Evolutionary conservation across 2,329 filamentous ascomycete species (phyloP).

Genomic region (Colletotrichum phormii): DNA sequence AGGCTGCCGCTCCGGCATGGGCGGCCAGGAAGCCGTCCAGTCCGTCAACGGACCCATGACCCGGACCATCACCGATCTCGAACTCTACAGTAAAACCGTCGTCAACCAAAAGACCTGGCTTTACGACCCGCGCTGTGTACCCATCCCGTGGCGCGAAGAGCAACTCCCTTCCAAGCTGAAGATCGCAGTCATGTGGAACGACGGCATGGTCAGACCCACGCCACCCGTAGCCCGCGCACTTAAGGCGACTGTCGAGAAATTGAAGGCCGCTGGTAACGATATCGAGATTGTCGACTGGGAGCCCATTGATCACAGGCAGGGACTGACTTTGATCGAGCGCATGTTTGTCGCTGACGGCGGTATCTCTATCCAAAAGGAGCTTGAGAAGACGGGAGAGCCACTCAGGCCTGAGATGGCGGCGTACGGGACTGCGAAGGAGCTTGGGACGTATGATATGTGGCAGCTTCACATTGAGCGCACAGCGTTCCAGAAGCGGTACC

Average conservation of each 20-base stretch:
- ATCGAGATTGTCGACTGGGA: slow-evolving; percentile 65
- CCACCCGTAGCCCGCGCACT: slow-evolving; percentile 73
- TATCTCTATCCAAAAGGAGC: slow-evolving; percentile 50
- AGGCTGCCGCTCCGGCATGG: slow-evolving; percentile 65
- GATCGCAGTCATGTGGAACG: slow-evolving; percentile 73
- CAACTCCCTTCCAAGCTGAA: slow-evolving; percentile 55
- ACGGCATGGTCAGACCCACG: slow-evolving; percentile 73
- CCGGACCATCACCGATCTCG: slow-evolving; percentile 65
- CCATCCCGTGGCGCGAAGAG: slow-evolving; percentile 64
- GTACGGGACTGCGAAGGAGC: slow-evolving; percentile 48
- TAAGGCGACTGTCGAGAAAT: slow-evolving; percentile 51
- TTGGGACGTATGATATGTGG: slow-evolving; percentile 60
- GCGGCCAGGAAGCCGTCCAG: slow-evolving; percentile 73
- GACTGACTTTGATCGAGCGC: slow-evolving; percentile 50
- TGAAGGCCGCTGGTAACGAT: slow-evolving; percentile 60
- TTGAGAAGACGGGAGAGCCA: slow-evolving; percentile 57
- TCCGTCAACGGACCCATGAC: slow-evolving; percentile 75
- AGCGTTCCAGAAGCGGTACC: slow-evolving; percentile 57
- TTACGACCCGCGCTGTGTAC: slow-evolving; percentile 66
- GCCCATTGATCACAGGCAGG: slow-evolving; percentile 53
- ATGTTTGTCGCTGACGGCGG: slow-evolving; percentile 64
- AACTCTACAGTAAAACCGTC: slow-evolving; percentile 64
- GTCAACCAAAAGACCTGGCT: slow-evolving; percentile 67
- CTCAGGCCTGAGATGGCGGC: slow-evolving; percentile 51
- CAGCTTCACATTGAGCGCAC: slow-evolving; percentile 57